These are phyloP conservation scores for Moricandia moricandioides DNA, from an alignment of 345 rosid species.

Conservation along the genomic window DNA sequence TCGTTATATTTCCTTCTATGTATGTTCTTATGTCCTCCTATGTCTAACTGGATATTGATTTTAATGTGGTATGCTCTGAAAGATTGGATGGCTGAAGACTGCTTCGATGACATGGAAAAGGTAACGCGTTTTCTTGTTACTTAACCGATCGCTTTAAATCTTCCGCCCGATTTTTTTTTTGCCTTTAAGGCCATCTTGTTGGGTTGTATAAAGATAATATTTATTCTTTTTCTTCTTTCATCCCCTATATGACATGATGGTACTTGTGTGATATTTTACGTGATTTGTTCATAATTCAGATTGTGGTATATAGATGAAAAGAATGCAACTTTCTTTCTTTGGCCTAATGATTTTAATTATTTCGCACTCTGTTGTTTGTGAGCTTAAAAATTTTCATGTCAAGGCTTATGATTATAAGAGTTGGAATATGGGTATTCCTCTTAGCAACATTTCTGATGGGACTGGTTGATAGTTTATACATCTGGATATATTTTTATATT, in stretches of 20 bases:
- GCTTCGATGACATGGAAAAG: constrained; percentile 51
- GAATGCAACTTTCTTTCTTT: not conserved
- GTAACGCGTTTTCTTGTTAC: constrained; percentile 19
- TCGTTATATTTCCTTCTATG: constrained; percentile 2
- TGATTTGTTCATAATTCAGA: not conserved
- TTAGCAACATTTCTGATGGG: not conserved
- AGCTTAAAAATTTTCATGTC: not conserved
- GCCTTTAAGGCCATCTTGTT: not conserved
- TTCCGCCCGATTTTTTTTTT: not conserved
- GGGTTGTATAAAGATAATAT: not conserved
- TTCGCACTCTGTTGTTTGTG: not conserved
- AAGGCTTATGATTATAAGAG: not conserved
- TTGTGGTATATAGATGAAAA: not conserved
- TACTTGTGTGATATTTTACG: not conserved
- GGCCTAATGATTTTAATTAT: not conserved
- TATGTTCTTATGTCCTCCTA: constrained; percentile 32
- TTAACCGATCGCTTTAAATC: not conserved
- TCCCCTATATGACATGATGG: not conserved
- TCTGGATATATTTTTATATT: not conserved
- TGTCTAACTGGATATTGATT: constrained; percentile 17
- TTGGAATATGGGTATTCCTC: not conserved
- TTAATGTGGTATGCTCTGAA: constrained; percentile 15
- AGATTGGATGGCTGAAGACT: constrained; percentile 38
- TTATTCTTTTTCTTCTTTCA: not conserved
- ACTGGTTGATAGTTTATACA: not conserved